Percentiles rank a stretch among this genome's conserved stretches.
Evolutionary conservation across 2,329 filamentous ascomycete species (phyloP).

Genomic region (Fusarium piperis): DNA sequence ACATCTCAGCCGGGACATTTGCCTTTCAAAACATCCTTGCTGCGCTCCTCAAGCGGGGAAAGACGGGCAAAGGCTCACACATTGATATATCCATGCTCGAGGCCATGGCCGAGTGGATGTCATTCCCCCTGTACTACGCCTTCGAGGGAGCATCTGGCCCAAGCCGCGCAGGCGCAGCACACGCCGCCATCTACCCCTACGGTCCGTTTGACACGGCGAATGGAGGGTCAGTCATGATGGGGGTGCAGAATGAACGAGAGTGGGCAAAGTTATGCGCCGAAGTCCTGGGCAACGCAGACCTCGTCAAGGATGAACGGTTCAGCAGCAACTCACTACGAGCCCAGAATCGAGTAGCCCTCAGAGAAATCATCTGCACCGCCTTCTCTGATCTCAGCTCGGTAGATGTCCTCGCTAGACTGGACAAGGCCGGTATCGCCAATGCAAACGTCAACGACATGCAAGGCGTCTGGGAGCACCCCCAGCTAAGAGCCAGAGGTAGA

Average conservation of each 20-base stretch:
- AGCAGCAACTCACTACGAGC: conserved; percentile 56
- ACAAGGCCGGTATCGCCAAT: conserved; percentile 62
- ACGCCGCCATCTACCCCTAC: conserved; percentile 66
- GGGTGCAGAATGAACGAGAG: conserved; percentile 67
- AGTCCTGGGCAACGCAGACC: conserved; percentile 54
- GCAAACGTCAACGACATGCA: conserved; percentile 65
- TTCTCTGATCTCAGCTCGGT: conserved; percentile 53
- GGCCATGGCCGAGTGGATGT: conserved; percentile 68
- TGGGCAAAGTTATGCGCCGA: conserved; percentile 59
- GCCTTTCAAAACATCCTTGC: conserved; percentile 62
- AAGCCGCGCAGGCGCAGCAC: conserved; percentile 58
- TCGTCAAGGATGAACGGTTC: conserved; percentile 59
- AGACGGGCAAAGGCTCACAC: conserved; percentile 58
- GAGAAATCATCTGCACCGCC: conserved; percentile 53
- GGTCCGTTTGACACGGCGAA: conserved; percentile 62
- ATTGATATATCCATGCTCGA: conserved; percentile 69
- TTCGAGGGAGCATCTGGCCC: conserved; percentile 56
- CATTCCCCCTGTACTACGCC: conserved; percentile 64
- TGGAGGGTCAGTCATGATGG: conserved; percentile 62
- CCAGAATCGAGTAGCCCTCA: conserved; percentile 58
- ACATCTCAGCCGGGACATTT: conserved; percentile 63
- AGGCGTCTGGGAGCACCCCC: conserved; percentile 63
- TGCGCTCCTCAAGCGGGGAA: conserved; percentile 58
- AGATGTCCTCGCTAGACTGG: conserved; percentile 54
- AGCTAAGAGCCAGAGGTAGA: conserved; percentile 59